Base-by-base conservation (phyloP, 805 yeast genomes). In the Suhomyces prunicola region DNA sequence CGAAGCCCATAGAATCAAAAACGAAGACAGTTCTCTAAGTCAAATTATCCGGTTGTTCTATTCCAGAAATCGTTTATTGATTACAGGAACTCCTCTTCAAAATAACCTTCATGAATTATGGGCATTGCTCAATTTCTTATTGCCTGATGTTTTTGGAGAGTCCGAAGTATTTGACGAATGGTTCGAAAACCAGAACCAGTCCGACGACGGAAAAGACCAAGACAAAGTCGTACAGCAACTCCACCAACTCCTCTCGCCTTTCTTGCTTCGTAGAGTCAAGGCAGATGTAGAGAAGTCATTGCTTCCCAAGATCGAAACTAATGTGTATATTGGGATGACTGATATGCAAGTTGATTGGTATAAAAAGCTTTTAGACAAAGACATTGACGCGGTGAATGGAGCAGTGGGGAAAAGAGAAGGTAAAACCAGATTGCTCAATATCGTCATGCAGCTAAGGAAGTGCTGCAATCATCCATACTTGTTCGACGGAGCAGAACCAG, bases 401-500 rank as follows among this genome's bases (percentile, higher is more conserved):
- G 96, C 87, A 3, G 87, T 88, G n/a, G 97, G 97, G 1, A 91
- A 90, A 69, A 79, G 96, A 53, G 98, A 93, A 67, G 91, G 93
- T 6, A 93, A 93, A 65, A 91, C 97, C 0, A 79, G 98, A 52
- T 74, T 94, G 56, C 77, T 93, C 53, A 93, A 93, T 65, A 93
- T 93, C 62, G 98, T 93, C 12, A 93, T 93, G 98, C 98, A 93
- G 70, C 77, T 93, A 58, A 80, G 98, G 63, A 93, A 93, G 69
- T 93, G 98, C 69, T 93, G 98, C 68, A 93, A 94, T 67, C 99
- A 94, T 71, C 98, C 98, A 0, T 93, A 94, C 69, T 73, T 93
- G 51, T 94, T 94, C 64, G 98, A 93, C 67, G 98, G 99, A n/a
- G 99, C 98, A 1, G 98, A 92, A 69, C 98, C 97, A 0, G 98